Base-by-base conservation (phyloP, 768 basidiomycete genomes). In the Lactarius tabidus region DNA sequence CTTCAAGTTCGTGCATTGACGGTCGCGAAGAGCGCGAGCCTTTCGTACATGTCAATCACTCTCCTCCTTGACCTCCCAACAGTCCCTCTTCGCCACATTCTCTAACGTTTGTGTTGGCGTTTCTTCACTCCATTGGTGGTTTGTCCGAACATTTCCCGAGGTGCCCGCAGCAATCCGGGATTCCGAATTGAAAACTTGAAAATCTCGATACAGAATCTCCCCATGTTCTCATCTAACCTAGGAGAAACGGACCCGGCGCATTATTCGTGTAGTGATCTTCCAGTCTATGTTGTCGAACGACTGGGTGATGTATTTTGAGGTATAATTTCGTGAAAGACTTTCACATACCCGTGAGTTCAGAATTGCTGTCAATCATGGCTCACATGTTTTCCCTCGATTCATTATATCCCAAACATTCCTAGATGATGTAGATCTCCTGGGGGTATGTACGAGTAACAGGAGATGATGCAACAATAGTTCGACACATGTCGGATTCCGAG, bases 391-490 rank as follows among this genome's bases (percentile, higher is more conserved):
- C 14, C 4, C 23, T 48, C n/a, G 43, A 18, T 7, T 41, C 8
- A 2, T 41, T 41, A 41, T 4, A 14, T 7, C 48, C n/a, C 2
- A 51, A 26, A 15, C 6, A n/a, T 48, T 26, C 26, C 48, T 17
- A 23, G 26, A 23, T 9, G 20, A 12, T 9, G 43, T 45, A 10
- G 43, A 23, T 15, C 26, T 26, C 26, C 14, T 51, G 23, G 14
- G 14, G 3, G 54, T 3, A 64, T 66, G 28, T 68, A 58, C 36
- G 17, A 35, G 48, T 70, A 67, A 64, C 61, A 64, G 6, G 63
- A 68, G 41, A 61, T 70, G 15, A 71, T 29, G 62, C 67, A 17
- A 33, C 28, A 2, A 52, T 63, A n/a, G 48, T 71, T 41, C 63
- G 48, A 31, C 63, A 60, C 23, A 62, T 67, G 57, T 20, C 35